phyloP scores from a whole-genome alignment of 208 protist genomes.

The Wallacemonas sp. region DNA sequence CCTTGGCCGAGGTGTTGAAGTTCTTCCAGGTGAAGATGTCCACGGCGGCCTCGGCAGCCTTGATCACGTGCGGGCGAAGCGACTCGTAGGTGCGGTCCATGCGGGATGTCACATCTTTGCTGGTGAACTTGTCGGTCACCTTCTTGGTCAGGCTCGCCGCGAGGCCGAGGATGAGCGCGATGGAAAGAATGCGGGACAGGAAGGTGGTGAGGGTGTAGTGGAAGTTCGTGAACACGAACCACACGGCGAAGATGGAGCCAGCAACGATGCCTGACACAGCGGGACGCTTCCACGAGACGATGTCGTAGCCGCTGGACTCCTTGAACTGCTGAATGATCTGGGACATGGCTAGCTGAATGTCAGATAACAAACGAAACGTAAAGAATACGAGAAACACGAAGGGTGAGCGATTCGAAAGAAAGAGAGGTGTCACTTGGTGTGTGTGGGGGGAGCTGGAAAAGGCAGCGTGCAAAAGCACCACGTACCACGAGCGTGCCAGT shows the following conservation, averaged over 20 bases:
- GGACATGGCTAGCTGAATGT: constrained; percentile 12
- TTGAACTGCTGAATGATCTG: constrained; percentile 36
- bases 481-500: too few species aligned
- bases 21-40: constrained; percentile 67
- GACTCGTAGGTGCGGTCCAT: constrained; percentile 57
- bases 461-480: neutral
- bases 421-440: constrained; percentile 1
- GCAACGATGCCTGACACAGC: constrained; percentile 45
- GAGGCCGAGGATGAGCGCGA: constrained; percentile 41
- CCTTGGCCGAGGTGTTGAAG: constrained; percentile 35
- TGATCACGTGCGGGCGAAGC: constrained; percentile 34
- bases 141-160: constrained; percentile 30
- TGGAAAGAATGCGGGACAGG: constrained; percentile 38
- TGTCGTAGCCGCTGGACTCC: constrained; percentile 39
- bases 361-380: neutral
- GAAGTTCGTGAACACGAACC: constrained; percentile 60
- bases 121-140: constrained; percentile 18
- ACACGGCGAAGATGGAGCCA: constrained; percentile 29
- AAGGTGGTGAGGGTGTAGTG: constrained; percentile 84
- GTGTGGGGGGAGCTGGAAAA: neutral
- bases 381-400: constrained; percentile 7
- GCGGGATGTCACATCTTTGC: constrained; percentile 35
- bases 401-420: neutral
- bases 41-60: constrained; percentile 23
- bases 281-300: constrained; percentile 71